phyloP scores from a whole-genome alignment of 2,329 filamentous ascomycete species.

The Dothideomycetes sp. region DNA sequence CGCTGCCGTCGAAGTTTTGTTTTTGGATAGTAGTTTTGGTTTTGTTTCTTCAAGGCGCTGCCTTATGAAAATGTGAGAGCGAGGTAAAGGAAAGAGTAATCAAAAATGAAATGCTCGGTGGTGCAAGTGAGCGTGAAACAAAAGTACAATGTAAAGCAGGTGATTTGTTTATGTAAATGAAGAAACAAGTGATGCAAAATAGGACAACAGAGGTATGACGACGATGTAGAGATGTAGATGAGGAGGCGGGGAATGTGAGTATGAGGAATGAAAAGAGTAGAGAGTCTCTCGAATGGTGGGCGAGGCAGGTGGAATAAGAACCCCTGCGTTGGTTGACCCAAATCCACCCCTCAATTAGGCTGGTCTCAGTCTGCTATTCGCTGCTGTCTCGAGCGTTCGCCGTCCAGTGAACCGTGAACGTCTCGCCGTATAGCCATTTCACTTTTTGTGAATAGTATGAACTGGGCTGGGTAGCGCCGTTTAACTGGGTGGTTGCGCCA shows the following conservation, averaged over 20 bases:
- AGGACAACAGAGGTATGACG: too few relatives aligned
- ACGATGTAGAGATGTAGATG: neutral
- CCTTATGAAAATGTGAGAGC: conserved; percentile 3
- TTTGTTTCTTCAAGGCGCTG: neutral
- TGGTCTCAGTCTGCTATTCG: too few relatives aligned
- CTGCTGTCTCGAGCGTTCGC: too few relatives aligned
- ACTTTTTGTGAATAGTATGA: too few relatives aligned
- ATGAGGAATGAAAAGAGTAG: neutral
- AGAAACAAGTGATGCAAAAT: neutral
- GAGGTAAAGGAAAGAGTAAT: neutral
- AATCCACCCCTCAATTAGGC: too few relatives aligned
- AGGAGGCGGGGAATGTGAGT: neutral
- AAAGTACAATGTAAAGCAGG: neutral
- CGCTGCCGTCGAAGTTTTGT: conserved; percentile 1
- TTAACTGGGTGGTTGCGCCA: too few relatives aligned
- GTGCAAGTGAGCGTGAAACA: neutral
- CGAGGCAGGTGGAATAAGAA: neutral
- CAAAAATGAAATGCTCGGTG: neutral
- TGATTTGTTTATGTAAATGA: neutral
- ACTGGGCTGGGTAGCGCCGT: too few relatives aligned
- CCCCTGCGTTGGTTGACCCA: too few relatives aligned
- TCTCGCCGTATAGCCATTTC: too few relatives aligned
- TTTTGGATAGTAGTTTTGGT: neutral
- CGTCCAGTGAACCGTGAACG: too few relatives aligned
- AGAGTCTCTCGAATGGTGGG: neutral